phyloP scores from a whole-genome alignment of 345 rosid genomes.

The Dimocarpus longan region DNA sequence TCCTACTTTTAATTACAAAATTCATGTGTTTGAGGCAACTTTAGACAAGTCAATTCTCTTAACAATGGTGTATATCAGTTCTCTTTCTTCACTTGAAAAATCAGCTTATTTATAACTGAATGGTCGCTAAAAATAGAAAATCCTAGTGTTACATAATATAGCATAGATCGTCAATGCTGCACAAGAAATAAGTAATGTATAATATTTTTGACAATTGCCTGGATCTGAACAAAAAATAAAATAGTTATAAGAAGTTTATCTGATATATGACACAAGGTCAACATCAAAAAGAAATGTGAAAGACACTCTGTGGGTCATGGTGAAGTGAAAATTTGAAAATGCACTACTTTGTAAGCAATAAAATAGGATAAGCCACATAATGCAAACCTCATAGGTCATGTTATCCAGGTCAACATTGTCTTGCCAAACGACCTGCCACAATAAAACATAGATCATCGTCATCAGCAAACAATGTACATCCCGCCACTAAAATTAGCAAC shows the following conservation, averaged over 20 bases:
- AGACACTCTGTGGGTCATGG: background rate
- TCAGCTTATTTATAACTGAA: too few species aligned
- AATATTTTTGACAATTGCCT: constrained; percentile 1
- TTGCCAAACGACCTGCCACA: constrained; percentile 63
- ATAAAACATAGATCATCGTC: background rate
- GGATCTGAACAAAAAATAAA: background rate
- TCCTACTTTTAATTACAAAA: background rate
- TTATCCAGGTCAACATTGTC: constrained; percentile 62
- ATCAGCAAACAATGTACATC: constrained; percentile 10
- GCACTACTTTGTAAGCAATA: background rate
- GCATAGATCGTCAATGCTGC: background rate
- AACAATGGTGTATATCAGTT: background rate
- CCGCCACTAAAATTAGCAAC: constrained; percentile 3
- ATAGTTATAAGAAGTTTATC: background rate
- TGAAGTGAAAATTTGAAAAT: background rate
- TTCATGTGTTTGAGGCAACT: background rate
- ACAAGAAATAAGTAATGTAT: background rate
- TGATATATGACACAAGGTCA: background rate
- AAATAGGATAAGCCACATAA: constrained; percentile 13
- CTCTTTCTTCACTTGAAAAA: too few species aligned
- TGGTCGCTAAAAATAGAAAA: background rate
- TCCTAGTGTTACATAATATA: background rate
- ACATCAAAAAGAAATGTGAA: background rate
- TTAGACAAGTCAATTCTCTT: background rate
- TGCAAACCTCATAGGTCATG: constrained; percentile 76